Conservation (phyloP, 1,284 basidiomycete genomes). For the Austroboletus sp. region DNA sequence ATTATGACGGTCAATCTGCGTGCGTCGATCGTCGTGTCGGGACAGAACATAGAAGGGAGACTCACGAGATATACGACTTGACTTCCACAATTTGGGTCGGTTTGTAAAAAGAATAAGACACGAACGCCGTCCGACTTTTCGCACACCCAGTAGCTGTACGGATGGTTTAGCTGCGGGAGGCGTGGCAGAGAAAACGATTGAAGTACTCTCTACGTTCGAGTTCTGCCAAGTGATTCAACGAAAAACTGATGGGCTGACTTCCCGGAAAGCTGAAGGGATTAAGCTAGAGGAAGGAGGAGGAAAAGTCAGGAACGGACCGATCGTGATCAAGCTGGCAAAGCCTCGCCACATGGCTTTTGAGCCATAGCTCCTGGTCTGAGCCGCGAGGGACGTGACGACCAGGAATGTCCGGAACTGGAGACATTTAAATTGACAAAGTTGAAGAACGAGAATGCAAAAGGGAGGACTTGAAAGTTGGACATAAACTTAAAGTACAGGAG, state of each 20-base stretch:
- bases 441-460: background rate
- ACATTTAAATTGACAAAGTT: constrained; percentile 29
- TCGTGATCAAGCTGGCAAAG: constrained; percentile 60
- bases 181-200: constrained; percentile 2
- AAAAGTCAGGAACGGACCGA: constrained; percentile 37
- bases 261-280: constrained; percentile 70
- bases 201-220: constrained; percentile 80
- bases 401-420: constrained; percentile 58
- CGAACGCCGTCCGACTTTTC: constrained; percentile 99
- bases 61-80: constrained; percentile 82
- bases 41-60: background rate
- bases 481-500: constrained; percentile 2
- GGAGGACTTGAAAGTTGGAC: constrained; percentile 1
- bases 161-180: constrained; percentile 10
- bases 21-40: constrained; percentile 3
- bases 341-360: constrained; percentile 55
- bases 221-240: constrained; percentile 58
- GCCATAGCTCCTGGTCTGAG: constrained; percentile 55
- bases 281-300: constrained; percentile 1
- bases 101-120: constrained; percentile 80
- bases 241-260: constrained; percentile 88
- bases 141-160: constrained; percentile 90
- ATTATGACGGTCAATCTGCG: constrained; percentile 92
- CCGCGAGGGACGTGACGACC: constrained; percentile 49
- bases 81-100: constrained; percentile 53